phyloP scores from a whole-genome alignment of 768 basidiomycete species.

The Phlegmacium glaucopus region DNA sequence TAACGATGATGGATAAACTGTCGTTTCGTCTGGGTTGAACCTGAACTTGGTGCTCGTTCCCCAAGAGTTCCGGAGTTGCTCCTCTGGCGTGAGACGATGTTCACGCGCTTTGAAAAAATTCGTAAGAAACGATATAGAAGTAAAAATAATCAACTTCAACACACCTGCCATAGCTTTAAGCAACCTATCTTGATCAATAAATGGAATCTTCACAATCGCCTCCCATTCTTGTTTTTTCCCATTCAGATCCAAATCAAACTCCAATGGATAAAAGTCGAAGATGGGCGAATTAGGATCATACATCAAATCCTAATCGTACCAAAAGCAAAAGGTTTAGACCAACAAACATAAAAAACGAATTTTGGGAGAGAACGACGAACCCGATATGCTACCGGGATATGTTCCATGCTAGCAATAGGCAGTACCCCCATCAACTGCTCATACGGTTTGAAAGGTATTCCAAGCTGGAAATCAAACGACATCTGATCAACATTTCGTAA shows the following conservation, averaged over 20 bases:
- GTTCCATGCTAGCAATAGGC: constrained; percentile 85
- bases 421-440: constrained; percentile 98
- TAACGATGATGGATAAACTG: constrained; percentile 82
- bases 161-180: constrained; percentile 79
- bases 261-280: constrained; percentile 88
- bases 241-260: constrained; percentile 92
- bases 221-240: constrained; percentile 99
- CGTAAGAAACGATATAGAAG: not conserved
- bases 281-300: constrained; percentile 80
- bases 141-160: constrained; percentile 20
- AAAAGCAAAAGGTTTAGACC: too few relatives aligned
- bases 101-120: constrained; percentile 58
- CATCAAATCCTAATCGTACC: constrained; percentile 76
- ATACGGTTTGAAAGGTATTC: constrained; percentile 87
- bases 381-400: constrained; percentile 83
- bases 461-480: constrained; percentile 84
- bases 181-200: constrained; percentile 82
- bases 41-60: constrained; percentile 81
- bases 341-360: not conserved
- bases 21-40: constrained; percentile 62
- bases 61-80: constrained; percentile 69
- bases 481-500: constrained; percentile 73
- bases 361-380: constrained; percentile 37
- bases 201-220: constrained; percentile 97
- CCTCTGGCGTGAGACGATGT: constrained; percentile 71